Base-by-base conservation (phyloP, 2,329 filamentous ascomycete species). In the Monascus ruber region DNA sequence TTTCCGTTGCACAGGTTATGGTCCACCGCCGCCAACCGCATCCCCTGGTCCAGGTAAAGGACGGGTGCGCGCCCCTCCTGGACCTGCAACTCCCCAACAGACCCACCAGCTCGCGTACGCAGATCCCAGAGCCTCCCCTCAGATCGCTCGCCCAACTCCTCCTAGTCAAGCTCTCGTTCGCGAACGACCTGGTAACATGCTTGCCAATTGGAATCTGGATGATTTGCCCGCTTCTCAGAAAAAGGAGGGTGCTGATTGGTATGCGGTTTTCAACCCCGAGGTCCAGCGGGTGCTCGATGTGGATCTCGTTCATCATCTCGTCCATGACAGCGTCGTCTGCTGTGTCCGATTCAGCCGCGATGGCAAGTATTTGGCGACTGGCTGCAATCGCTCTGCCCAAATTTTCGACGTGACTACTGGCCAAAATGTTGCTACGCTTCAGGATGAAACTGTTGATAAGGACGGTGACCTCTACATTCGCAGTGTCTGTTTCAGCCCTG, bases 351-450 rank as follows among this genome's bases (percentile, higher is more conserved):
- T 98, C 71, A 96, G 89, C 60, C 78, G 84, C 40, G 91, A 98
- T 56, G 91, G 91, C 50, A 88, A 94, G 58, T 95, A 85, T 52
- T 84, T 98, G 40, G 91, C 91, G 5, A 98, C 91, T 4, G 91
- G 91, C 33, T 96, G 91, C 72, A 98, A 98, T 65, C 75, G 88
- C 47, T 94, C 87, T n/a, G 91, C 91, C n/a, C 89, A 96, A 65
- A 98, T 98, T 53, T 98, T 91, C 62, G 91, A 98, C 49, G 89
- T 96, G 33, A 74, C 78, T 53, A 83, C 78, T 10, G 91, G 91
- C 40, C 78, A 85, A 51, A 91, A 89, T 61, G 79, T 96, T 38
- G 91, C 85, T 49, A 82, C 91, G 42, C 71, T 96, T 28, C 86
- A 94, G 62, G 91, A 98, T 53, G 83, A 89, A 51, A 82, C 74